Conservation (phyloP, 2,329 filamentous ascomycete species). For the Coniochaeta sp. region DNA sequence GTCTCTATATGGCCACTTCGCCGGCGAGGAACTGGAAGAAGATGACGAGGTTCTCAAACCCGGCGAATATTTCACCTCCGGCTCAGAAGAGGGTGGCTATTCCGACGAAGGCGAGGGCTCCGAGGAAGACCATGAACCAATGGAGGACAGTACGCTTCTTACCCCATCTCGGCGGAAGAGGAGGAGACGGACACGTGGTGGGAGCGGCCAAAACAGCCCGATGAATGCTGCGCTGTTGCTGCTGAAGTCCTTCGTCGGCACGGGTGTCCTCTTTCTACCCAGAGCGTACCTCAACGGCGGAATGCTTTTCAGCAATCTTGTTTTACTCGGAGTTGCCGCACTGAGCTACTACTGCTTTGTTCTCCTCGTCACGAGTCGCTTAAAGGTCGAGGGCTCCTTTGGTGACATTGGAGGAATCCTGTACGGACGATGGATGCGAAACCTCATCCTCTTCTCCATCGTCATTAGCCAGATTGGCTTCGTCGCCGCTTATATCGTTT, state of each 20-base stretch:
- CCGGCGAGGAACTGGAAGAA: constrained; percentile 92
- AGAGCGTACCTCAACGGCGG: constrained; percentile 92
- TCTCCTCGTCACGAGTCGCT: constrained; percentile 76
- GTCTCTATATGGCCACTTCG: constrained; percentile 93
- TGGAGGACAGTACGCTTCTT: constrained; percentile 80
- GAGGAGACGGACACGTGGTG: constrained; percentile 67
- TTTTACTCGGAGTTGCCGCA: constrained; percentile 76
- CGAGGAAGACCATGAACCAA: constrained; percentile 67
- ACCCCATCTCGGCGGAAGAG: constrained; percentile 67
- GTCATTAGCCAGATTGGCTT: constrained; percentile 95
- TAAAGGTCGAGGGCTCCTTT: constrained; percentile 88
- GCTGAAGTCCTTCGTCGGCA: constrained; percentile 96
- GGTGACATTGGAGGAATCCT: constrained; percentile 92
- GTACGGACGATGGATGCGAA: constrained; percentile 86
- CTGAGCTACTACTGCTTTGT: constrained; percentile 98
- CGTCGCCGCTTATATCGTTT: constrained; percentile 91
- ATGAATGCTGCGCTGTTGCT: constrained; percentile 76
- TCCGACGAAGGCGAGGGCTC: constrained; percentile 38
- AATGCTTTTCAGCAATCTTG: constrained; percentile 91
- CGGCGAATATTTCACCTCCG: constrained; percentile 87
- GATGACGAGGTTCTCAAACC: constrained; percentile 84
- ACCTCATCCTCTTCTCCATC: constrained; percentile 81
- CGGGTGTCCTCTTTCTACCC: constrained; percentile 87
- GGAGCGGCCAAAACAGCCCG: constrained; percentile 68
- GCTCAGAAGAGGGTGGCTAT: constrained; percentile 58